Base-by-base conservation (phyloP, 495 filamentous ascomycete genomes). In the Pyrenula massariospora region DNA sequence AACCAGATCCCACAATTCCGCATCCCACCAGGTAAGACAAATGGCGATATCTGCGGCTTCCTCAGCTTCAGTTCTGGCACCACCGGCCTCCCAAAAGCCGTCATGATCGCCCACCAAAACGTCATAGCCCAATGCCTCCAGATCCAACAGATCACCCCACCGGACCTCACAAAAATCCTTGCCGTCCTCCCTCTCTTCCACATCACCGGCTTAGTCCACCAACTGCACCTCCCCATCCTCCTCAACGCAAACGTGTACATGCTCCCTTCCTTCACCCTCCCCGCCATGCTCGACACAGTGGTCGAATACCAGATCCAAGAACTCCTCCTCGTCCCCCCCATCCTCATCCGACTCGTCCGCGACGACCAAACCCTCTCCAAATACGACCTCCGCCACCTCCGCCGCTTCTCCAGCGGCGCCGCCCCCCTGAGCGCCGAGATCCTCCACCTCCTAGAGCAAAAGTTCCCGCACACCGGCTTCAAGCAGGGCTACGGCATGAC, bases 401-500 rank as follows among this genome's bases (percentile, higher is more conserved):
- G 63, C 3, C 67, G 76, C 1, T 81, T 85, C 60, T 74, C 70
- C 2, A 72, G 68, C 20, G 84, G 84, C 22, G 84, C 84, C 2
- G 84, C 84, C n/a, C 85, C 85, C 2, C 67, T 87, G 1, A 76
- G 73, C 12, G 75, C 76, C 19, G 84, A 87, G 65, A 77, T 88
- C 19, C 73, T 87, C 19, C 75, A 79, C 47, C 70, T 75, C 42
- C 69, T 85, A 0, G 57, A 78, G 54, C 68, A 75, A 57, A 78
- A 78, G 20, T 85, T 85, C 60, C 78, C 82, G 2, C 66, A 76
- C 24, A 83, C 79, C 12, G 81, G 82, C 0, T 86, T 87, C 65
- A 81, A 84, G 62, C 78, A 87, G 54, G 76, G 81, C 1, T 88
- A 88, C 59, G 85, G 86, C 12, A 83, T 88, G 75, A 87, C 81